These are phyloP conservation scores for Gaeumannomyces tritici DNA, from an alignment of 2,329 filamentous ascomycete genomes.

Conservation along the genomic window DNA sequence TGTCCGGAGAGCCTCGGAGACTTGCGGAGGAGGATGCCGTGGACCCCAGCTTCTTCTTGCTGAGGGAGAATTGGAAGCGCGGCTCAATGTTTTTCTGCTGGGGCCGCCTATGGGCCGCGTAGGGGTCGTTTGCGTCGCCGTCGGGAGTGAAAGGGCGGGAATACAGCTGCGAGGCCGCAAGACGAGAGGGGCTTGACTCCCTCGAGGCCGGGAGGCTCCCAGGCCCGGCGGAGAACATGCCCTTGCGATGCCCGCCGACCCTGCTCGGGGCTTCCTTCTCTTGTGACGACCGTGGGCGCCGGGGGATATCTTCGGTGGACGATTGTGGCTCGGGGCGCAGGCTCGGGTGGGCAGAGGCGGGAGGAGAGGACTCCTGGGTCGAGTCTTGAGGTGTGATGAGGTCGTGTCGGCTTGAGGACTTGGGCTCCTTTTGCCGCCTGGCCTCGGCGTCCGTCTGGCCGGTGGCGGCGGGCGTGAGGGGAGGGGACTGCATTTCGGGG, in stretches of 20 bases:
- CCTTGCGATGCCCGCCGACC: constrained; percentile 34
- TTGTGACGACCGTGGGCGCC: constrained; percentile 28
- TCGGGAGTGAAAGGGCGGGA: constrained; percentile 69
- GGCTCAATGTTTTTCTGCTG: constrained; percentile 63
- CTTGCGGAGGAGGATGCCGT: constrained; percentile 42
- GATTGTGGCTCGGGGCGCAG: constrained; percentile 26
- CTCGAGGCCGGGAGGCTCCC: constrained; percentile 48
- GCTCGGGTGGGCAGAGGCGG: constrained; percentile 26
- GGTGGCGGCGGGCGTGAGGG: constrained; percentile 78
- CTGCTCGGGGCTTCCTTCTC: constrained; percentile 16
- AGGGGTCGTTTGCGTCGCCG: constrained; percentile 76
- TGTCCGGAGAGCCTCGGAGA: constrained; percentile 37
- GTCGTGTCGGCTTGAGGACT: constrained; percentile 13
- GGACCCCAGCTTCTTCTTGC: constrained; percentile 62
- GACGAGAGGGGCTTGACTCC: constrained; percentile 55
- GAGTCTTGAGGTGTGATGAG: constrained; percentile 61
- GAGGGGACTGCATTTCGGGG: constrained; percentile 74
- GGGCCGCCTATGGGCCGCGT: constrained; percentile 70
- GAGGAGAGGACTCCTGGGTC: constrained; percentile 39
- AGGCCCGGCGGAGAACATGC: constrained; percentile 42
- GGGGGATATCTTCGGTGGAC: constrained; percentile 26
- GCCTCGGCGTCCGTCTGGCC: constrained; percentile 28
- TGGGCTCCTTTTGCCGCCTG: constrained; percentile 13
- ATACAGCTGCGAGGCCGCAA: constrained; percentile 53
- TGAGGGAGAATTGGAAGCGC: constrained; percentile 73